These are phyloP conservation scores for Agaricus blazei DNA, from an alignment of 768 basidiomycete genomes.

Conservation along the genomic window DNA sequence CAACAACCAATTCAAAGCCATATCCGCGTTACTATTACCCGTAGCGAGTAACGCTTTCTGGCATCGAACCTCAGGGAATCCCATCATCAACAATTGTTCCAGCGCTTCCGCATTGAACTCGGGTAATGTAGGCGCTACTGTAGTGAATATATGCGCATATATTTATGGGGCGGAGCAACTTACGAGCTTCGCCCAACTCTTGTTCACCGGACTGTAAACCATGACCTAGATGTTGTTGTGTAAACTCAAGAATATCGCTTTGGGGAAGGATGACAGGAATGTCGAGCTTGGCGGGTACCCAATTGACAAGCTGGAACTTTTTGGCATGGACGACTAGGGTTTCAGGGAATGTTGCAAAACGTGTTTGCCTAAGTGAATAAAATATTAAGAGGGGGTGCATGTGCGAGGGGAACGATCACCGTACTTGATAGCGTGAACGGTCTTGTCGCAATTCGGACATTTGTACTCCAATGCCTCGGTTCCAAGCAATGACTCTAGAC, in stretches of 20 bases:
- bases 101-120: constrained; percentile 74
- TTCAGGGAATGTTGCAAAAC: constrained; percentile 84
- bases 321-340: constrained; percentile 86
- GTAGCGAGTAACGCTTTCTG: constrained; percentile 91
- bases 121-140: constrained; percentile 34
- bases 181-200: constrained; percentile 56
- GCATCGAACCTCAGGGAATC: constrained; percentile 81
- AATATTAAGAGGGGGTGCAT: not conserved
- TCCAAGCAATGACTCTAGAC: constrained; percentile 54
- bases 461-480: constrained; percentile 72
- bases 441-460: constrained; percentile 70
- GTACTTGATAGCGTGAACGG: constrained; percentile 70
- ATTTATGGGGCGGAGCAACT: constrained; percentile 13
- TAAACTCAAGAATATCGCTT: constrained; percentile 54
- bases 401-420: constrained; percentile 15
- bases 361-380: constrained; percentile 49
- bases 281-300: constrained; percentile 97
- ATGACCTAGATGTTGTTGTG: constrained; percentile 52
- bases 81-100: constrained; percentile 80
- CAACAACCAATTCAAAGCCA: constrained; percentile 96
- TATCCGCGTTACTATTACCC: constrained; percentile 66
- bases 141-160: not conserved
- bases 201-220: constrained; percentile 70
- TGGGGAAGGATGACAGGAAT: constrained; percentile 75
- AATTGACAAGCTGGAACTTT: constrained; percentile 92